Evolutionary conservation across 306 rosid species (phyloP).

Genomic region (Castanospermum australe): DNA sequence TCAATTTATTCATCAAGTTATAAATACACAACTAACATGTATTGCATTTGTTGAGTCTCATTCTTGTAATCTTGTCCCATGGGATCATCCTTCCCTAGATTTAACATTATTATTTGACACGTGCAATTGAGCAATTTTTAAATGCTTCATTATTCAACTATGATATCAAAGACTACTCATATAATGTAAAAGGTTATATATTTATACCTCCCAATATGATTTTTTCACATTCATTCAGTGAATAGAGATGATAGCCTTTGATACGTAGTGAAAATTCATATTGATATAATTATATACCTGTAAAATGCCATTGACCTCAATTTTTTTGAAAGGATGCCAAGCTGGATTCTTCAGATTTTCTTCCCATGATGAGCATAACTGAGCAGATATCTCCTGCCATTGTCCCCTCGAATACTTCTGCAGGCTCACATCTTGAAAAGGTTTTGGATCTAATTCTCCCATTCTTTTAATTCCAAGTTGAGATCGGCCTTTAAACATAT

Average conservation of each 20-base stretch:
- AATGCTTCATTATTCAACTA: background rate
- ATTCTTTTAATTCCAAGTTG: slow-evolving; percentile 28
- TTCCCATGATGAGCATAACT: slow-evolving; percentile 36
- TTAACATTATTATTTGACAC: background rate
- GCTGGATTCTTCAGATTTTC: slow-evolving; percentile 24
- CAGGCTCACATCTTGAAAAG: slow-evolving; percentile 30
- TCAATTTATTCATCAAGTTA: background rate
- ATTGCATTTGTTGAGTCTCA: background rate
- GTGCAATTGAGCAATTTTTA: background rate
- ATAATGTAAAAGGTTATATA: background rate
- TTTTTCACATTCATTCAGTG: background rate
- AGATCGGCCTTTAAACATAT: slow-evolving; percentile 22
- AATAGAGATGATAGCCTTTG: background rate
- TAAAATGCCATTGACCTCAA: slow-evolving; percentile 11
- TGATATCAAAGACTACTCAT: background rate
- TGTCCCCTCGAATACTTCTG: slow-evolving; percentile 17
- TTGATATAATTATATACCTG: slow-evolving; percentile 10
- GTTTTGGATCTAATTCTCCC: slow-evolving; percentile 36
- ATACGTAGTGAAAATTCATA: background rate
- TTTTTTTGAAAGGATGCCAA: slow-evolving; percentile 37
- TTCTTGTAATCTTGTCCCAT: background rate
- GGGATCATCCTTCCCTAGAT: background rate
- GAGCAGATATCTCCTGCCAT: slow-evolving; percentile 29
- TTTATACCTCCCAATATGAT: background rate
- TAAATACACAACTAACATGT: background rate